Evolutionary conservation across 2,329 filamentous ascomycete genomes (phyloP).

Genomic region (Ascochyta pisi): DNA sequence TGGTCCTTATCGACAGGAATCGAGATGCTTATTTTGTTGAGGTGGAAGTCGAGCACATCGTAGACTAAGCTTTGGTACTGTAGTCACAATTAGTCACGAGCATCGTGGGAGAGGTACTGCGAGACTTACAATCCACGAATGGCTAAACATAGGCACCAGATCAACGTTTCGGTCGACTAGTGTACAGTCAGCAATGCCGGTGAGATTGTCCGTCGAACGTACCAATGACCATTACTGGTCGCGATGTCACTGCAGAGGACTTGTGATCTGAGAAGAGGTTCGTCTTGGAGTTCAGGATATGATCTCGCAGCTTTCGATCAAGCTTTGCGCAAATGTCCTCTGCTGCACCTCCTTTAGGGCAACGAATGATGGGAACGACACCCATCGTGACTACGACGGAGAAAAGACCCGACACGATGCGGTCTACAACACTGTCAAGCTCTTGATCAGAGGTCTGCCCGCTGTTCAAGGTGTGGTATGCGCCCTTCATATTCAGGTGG

Average conservation of each 20-base stretch:
- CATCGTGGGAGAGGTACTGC: not conserved
- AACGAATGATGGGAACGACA: constrained; percentile 95
- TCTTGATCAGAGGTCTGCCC: constrained; percentile 88
- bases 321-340: constrained; percentile 94
- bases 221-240: constrained; percentile 90
- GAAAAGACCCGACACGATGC: constrained; percentile 94
- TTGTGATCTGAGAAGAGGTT: constrained; percentile 86
- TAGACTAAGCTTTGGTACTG: constrained; percentile 82
- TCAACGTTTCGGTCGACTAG: constrained; percentile 94
- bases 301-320: constrained; percentile 93
- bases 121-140: constrained; percentile 73
- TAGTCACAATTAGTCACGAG: not conserved
- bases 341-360: constrained; percentile 88
- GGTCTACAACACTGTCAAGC: constrained; percentile 84
- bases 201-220: constrained; percentile 61
- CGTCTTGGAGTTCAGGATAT: constrained; percentile 96
- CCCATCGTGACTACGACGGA: constrained; percentile 99
- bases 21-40: constrained; percentile 95
- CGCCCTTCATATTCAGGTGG: constrained; percentile 89
- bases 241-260: constrained; percentile 64
- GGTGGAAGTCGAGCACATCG: constrained; percentile 77
- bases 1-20: constrained; percentile 79
- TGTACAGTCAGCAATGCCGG: constrained; percentile 54
- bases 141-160: constrained; percentile 96
- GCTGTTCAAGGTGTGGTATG: constrained; percentile 97